These are phyloP conservation scores for Evernia prunastri DNA, from an alignment of 495 filamentous ascomycete species.

Conservation along the genomic window DNA sequence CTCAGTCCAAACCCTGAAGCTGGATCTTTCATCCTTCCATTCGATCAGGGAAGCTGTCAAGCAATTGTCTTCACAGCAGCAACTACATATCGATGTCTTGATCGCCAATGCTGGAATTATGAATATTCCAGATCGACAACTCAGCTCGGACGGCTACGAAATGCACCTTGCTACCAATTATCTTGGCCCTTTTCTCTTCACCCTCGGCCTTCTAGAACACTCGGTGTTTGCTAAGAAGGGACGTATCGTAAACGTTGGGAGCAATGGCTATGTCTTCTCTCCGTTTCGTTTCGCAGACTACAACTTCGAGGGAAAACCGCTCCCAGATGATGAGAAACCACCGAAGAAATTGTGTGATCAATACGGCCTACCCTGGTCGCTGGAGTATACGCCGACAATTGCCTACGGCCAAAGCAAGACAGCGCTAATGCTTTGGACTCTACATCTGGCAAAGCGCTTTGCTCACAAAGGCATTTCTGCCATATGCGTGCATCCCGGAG, in stretches of 20 bases:
- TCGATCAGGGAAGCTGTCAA: constrained; percentile 41
- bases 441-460: constrained; percentile 26
- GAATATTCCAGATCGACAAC: constrained; percentile 24
- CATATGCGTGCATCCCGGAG: neutral
- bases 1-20: constrained; percentile 31
- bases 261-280: neutral
- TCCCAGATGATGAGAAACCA: constrained; percentile 11
- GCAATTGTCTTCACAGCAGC: constrained; percentile 36
- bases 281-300: neutral
- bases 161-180: constrained; percentile 30
- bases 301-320: neutral
- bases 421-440: constrained; percentile 33
- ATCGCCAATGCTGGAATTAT: constrained; percentile 34
- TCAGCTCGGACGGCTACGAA: constrained; percentile 34
- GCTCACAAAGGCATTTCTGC: neutral
- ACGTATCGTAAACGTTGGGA: neutral
- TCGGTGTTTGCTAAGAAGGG: constrained; percentile 26
- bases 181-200: constrained; percentile 37
- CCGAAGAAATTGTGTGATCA: constrained; percentile 35
- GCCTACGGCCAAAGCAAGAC: constrained; percentile 56
- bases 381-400: constrained; percentile 43
- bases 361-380: neutral
- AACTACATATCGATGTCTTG: constrained; percentile 33
- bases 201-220: constrained; percentile 39
- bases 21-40: constrained; percentile 35